Conservation (phyloP, 192 early-diverging fungal species). For the Glomus cerebriforme region DNA sequence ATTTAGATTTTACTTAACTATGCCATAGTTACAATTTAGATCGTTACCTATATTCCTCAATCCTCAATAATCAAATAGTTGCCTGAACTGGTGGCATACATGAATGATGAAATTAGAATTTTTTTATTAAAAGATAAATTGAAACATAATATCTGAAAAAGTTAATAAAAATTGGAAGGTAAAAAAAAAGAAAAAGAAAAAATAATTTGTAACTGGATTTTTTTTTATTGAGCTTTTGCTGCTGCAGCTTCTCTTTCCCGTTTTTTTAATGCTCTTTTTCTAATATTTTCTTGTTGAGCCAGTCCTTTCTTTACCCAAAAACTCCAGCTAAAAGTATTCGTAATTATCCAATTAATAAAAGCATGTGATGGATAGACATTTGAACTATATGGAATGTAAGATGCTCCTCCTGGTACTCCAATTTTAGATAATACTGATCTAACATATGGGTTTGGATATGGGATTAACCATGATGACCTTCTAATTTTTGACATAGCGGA, state of each 20-base stretch:
- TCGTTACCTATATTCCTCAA: too few relatives aligned
- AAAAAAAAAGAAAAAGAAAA: too few relatives aligned
- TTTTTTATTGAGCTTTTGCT: conserved; percentile 42
- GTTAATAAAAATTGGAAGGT: background rate
- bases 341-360: conserved; percentile 67
- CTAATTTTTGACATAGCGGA: conserved; percentile 95
- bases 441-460: conserved; percentile 81
- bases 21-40: too few relatives aligned
- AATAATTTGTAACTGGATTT: background rate
- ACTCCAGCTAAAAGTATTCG: conserved; percentile 57
- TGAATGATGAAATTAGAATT: too few relatives aligned
- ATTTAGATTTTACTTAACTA: too few relatives aligned
- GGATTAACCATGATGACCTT: conserved; percentile 75
- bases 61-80: too few relatives aligned
- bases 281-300: conserved; percentile 64
- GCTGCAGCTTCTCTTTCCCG: conserved; percentile 61
- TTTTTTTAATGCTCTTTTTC: conserved; percentile 75
- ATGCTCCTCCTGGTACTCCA: conserved; percentile 66
- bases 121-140: too few relatives aligned
- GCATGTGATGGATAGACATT: conserved; percentile 74
- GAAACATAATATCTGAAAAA: too few relatives aligned
- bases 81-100: too few relatives aligned
- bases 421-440: conserved; percentile 66
- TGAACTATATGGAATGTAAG: conserved; percentile 59
- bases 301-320: conserved; percentile 63